Base-by-base conservation (phyloP, 345 rosid genomes). In the Citrus unshiu region DNA sequence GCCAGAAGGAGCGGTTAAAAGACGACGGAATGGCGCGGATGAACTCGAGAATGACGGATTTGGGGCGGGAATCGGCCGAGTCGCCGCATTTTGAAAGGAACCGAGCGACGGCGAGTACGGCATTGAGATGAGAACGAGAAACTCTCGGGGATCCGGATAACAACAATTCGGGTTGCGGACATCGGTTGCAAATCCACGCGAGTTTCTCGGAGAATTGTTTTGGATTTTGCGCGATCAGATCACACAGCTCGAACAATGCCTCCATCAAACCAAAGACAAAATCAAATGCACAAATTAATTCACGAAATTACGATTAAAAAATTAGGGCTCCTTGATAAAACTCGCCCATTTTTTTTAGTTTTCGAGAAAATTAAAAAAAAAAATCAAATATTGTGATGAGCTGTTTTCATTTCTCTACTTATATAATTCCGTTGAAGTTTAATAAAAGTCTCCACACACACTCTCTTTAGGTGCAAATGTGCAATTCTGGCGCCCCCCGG, bases 111-210 rank as follows among this genome's bases (percentile, higher is more conserved):
- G 92, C 98, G 65, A 97, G 91, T 30, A 89, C 90, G 4, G 98
- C 98, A 86, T 92, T 89, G 90, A 97, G 98, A 80, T 97, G 98
- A 16, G 94, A 86, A 32, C 91, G 92, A 46, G 98, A 81, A 63
- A 93, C 94, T 89, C 93, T 86, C 58, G 95, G 89, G 16, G 97
- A 94, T 83, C 89, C 97, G 64, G 84, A 79, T 59, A 73, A 85
- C 24, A 92, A 79, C 76, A 84, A 73, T 68, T 90, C 98, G 57
- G 93, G 88, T 76, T 87, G 98, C 29, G 99, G 98, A 75, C 98
- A 94, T 6, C 97, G 90, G 71, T 88, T 90, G 87, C 98, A 97
- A 78, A 97, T 87, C 98, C 98, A 94, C 61, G 90, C 85, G 60
- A 97, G 79, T 62, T 94, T 94, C 29, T 97, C 96, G 18, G 90